phyloP scores from a whole-genome alignment of 345 rosid genomes.

The Durio zibethinus region DNA sequence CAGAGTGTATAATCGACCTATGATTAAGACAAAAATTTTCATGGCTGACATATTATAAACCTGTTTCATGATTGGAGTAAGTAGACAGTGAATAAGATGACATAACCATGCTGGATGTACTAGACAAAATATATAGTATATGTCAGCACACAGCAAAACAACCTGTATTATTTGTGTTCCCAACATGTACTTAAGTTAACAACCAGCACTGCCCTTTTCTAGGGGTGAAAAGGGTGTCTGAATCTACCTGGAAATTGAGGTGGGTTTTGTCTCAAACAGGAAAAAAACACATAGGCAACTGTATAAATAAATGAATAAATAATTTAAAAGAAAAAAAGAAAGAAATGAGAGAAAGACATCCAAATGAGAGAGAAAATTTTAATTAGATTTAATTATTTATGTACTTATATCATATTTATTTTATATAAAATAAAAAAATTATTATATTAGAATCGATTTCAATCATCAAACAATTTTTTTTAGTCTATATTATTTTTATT shows the following conservation, averaged over 20 bases:
- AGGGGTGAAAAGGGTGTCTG: slow-evolving; percentile 36
- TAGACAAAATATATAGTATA: not conserved
- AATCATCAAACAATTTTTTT: too few relatives aligned
- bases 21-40: not conserved
- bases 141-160: not conserved
- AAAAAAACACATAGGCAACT: slow-evolving; percentile 19
- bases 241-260: slow-evolving; percentile 60
- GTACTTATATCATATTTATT: too few relatives aligned
- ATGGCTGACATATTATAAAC: not conserved
- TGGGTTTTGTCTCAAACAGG: slow-evolving; percentile 40
- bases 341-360: not conserved
- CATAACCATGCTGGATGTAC: not conserved
- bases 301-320: not conserved
- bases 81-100: slow-evolving; percentile 1
- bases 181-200: slow-evolving; percentile 20
- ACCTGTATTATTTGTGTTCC: not conserved
- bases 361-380: slow-evolving; percentile 4
- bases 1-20: not conserved
- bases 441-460: too few relatives aligned
- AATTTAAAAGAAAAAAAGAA: not conserved
- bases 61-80: not conserved
- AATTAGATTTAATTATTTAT: slow-evolving; percentile 14
- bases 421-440: too few relatives aligned
- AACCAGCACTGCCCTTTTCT: slow-evolving; percentile 15
- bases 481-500: too few relatives aligned